Conservation (phyloP, 345 rosid species). For the Moringa oleifera region DNA sequence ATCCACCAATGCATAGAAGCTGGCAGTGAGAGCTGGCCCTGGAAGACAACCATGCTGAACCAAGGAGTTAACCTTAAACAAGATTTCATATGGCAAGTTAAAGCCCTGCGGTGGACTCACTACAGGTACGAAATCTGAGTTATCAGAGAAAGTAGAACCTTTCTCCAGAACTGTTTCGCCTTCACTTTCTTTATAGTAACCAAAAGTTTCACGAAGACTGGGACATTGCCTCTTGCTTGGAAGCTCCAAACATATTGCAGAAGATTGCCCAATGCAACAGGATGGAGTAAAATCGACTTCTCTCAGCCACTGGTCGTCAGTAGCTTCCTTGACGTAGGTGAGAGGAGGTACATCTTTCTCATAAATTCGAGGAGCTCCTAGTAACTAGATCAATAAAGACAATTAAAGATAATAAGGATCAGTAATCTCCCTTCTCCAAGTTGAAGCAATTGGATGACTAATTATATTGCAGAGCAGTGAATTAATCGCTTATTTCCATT, state of each 20-base stretch:
- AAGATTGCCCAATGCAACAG: constrained; percentile 41
- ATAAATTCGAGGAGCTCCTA: constrained; percentile 29
- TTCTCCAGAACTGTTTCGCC: constrained; percentile 15
- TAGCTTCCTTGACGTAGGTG: constrained; percentile 23
- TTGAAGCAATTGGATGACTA: not conserved
- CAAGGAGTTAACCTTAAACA: constrained; percentile 39
- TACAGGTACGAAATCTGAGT: constrained; percentile 32
- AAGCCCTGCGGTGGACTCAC: constrained; percentile 28
- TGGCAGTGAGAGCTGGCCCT: constrained; percentile 31
- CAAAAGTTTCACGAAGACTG: constrained; percentile 24
- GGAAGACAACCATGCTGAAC: constrained; percentile 47
- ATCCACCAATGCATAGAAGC: constrained; percentile 28
- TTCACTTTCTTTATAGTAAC: constrained; percentile 22
- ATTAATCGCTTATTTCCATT: no score
- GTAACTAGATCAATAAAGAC: constrained; percentile 15
- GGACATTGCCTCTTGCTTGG: constrained; percentile 22
- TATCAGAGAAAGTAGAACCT: constrained; percentile 23
- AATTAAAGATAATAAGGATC: not conserved
- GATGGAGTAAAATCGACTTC: constrained; percentile 43
- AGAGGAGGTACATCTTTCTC: constrained; percentile 6
- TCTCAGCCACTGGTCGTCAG: constrained; percentile 44
- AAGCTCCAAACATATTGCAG: constrained; percentile 50
- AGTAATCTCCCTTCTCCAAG: not conserved
- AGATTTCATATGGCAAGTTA: constrained; percentile 31
- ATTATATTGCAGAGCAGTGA: no score